A percentile compares a stretch with the other conserved stretches of the same genome.
Conservation (phyloP, 768 basidiomycete species). For the Psilocybe sp. region DNA sequence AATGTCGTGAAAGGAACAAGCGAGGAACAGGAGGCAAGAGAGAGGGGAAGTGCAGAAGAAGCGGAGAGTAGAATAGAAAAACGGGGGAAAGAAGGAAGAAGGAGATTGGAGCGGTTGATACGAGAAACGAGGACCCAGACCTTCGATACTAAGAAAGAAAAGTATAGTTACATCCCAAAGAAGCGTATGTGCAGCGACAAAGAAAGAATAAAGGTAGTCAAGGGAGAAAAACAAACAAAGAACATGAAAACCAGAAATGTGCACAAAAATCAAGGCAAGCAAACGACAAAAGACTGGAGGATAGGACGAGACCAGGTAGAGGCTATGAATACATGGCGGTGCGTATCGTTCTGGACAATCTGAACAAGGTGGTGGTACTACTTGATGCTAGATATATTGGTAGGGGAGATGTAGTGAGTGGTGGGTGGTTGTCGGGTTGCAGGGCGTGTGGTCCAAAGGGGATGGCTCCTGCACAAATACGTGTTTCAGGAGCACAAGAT, state of each 20-base stretch:
- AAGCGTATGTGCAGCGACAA: too few relatives aligned
- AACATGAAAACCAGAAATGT: not conserved
- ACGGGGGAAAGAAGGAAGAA: too few relatives aligned
- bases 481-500: not conserved
- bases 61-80: conserved; percentile 12
- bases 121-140: not conserved
- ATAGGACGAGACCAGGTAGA: conserved; percentile 10
- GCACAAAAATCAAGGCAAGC: conserved; percentile 4
- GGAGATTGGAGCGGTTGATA: not conserved
- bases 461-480: not conserved
- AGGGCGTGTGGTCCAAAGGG: conserved; percentile 1
- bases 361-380: conserved; percentile 16
- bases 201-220: too few relatives aligned
- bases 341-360: conserved; percentile 15
- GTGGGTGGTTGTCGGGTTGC: not conserved
- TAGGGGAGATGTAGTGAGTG: conserved; percentile 10
- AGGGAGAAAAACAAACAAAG: not conserved
- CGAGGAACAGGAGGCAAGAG: not conserved
- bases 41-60: conserved; percentile 13
- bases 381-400: conserved; percentile 13
- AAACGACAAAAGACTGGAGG: conserved; percentile 7
- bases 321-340: conserved; percentile 25
- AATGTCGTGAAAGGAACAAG: not conserved
- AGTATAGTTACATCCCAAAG: too few relatives aligned
- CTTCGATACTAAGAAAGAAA: too few relatives aligned